These are phyloP conservation scores for Acacia crassicarpa DNA, from an alignment of 306 rosid species.

Conservation along the genomic window DNA sequence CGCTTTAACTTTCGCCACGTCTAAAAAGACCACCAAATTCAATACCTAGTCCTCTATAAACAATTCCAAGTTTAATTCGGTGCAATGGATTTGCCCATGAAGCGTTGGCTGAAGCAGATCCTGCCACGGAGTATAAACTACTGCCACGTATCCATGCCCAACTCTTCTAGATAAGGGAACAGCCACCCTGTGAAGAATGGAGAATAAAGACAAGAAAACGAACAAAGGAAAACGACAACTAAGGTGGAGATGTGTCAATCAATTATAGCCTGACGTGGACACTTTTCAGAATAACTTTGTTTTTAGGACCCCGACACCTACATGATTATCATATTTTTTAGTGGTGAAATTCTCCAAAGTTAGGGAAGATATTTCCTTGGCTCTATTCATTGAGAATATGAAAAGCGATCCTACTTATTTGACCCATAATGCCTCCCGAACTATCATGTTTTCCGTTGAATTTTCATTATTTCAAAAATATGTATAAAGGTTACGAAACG, in stretches of 20 bases:
- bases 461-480: too few relatives aligned
- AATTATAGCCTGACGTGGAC: neutral
- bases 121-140: too few relatives aligned
- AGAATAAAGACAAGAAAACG: neutral
- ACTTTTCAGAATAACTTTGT: neutral
- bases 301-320: neutral
- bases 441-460: too few relatives aligned
- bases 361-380: conserved; percentile 7
- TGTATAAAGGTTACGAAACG: too few relatives aligned
- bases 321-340: neutral
- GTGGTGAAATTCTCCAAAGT: neutral
- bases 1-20: neutral
- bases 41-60: neutral
- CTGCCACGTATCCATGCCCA: neutral
- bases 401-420: neutral
- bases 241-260: neutral
- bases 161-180: neutral
- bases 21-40: neutral
- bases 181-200: neutral
- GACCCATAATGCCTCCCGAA: neutral
- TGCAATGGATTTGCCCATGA: neutral
- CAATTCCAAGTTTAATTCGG: neutral
- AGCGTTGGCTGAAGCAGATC: neutral
- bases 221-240: neutral
- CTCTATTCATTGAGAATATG: neutral